Base-by-base conservation (phyloP, 2,329 filamentous ascomycete species). In the Paraphaeosphaeria minitans region DNA sequence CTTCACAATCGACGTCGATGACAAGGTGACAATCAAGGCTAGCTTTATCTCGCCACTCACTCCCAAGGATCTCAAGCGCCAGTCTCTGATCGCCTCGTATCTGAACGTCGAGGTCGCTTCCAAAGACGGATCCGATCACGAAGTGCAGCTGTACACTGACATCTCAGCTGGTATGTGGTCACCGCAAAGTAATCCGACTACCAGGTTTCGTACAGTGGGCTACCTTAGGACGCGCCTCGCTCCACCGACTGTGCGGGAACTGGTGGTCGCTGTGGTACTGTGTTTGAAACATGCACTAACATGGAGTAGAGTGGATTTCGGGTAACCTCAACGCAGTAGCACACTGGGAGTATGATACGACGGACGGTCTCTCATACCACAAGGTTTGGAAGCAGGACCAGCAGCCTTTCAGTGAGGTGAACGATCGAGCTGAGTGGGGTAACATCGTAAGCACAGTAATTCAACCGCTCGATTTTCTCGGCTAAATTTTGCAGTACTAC, bases 21-120 rank as follows among this genome's bases (percentile, higher is more conserved):
- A 82, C 29, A 83, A 84, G 59, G 81, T 93, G 8, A 77, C 83
- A 56, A 80, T 93, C 80, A 89, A 83, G 19, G 82, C 89, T 54
- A 89, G 85, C 0, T 93, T 93, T 68, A 73, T 92, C 48, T 91
- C 89, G 0, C 89, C 90, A 0, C 81, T 93, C 16, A 89, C 84
- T 19, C 86, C 89, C 0, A 77, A 85, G 31, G 89, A 93, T 67
- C 73, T 89, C 21, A 82, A 82, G 60, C 80, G 89, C 37, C 89
- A 92, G 70, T 91, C 89, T 7, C 78, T 91, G 46, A 80, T 87
- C 19, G 90, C 89, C 62, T 89, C 89, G 0, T 93, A 92, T 75
- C 78, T 93, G 56, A 78, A 89, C 29, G 84, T 90, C 27, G 82
- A 82, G 10, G 85, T 90, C 7, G 75, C 75, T 37, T 89, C 89